Evolutionary conservation across 164 flowering plant species (phyloP), one percentile per base, ranked within the genome.

Genomic region (Sextonia rubra): DNA sequence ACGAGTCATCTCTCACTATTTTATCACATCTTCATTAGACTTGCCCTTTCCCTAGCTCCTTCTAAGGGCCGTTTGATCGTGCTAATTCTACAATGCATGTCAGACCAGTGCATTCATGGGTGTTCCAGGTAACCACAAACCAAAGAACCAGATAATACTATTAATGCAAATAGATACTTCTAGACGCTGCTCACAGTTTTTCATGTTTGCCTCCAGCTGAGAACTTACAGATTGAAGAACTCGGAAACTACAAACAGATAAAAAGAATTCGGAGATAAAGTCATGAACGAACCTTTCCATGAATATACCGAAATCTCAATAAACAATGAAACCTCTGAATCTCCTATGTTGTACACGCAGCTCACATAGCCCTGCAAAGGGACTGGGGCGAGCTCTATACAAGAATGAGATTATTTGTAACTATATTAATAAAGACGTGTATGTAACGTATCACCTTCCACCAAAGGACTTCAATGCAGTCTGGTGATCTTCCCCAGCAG

Each of bases 391-490:
- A 66, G 69, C 24, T 66, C 69, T 66, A 44, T 66, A 66, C 69
- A 66, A 66, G 69, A 66, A 66, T 66, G 69, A 44, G 58, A 66
- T 66, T 66, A 66, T 66, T 66, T 44, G 52, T n/a, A 66, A 26
- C 5, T 11, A 27, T 66, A 66, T 44, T 32, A 66, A 66, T 37
- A n/a, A 26, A 66, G 11, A 44, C 12, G 3, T 66, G 37, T 66
- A 44, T 66, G 69, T 64, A 66, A 32, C 20, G 47, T n/a, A 66
- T 22, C 69, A 27, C 25, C 69, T 66, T 37, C 52, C 52, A 22
- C 7, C 32, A 29, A 37, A 66, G 69, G 32, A 44, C 69, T 37
- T 37, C 69, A 12, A 12, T 37, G 17, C 55, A 15, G 18, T 14
- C 58, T n/a, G 18, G 22, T 27, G 12, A n/a, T 37, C 29, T 64